A percentile compares a stretch with the other conserved stretches of the same genome.
phyloP scores from a whole-genome alignment of 2,329 filamentous ascomycete species.

The Fusarium oligoseptatum region DNA sequence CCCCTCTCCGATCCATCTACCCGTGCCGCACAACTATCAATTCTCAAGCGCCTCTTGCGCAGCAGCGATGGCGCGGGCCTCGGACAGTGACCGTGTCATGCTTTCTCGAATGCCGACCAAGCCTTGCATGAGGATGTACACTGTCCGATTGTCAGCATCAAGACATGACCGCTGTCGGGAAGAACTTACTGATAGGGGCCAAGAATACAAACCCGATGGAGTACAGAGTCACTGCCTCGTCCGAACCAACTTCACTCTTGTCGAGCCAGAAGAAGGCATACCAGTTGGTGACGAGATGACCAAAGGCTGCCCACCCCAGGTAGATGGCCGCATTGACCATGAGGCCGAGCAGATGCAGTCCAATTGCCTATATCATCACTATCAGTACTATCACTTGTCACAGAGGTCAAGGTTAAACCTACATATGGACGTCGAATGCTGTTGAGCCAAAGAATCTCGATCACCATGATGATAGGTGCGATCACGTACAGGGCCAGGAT shows the following conservation, averaged over 20 bases:
- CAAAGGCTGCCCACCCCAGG: conserved; percentile 63
- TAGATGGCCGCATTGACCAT: conserved; percentile 59
- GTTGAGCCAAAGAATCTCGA: conserved; percentile 64
- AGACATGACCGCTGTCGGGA: neutral
- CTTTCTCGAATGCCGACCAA: conserved; percentile 63
- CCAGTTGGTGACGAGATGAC: conserved; percentile 60
- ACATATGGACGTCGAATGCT: conserved; percentile 66
- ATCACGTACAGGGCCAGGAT: conserved; percentile 62
- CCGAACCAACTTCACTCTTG: conserved; percentile 56
- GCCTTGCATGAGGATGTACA: conserved; percentile 64
- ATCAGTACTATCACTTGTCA: neutral
- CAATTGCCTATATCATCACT: conserved; percentile 56
- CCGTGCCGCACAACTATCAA: conserved; percentile 13
- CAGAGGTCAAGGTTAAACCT: conserved; percentile 37
- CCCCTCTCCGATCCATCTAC: conserved; percentile 1
- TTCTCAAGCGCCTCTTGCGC: conserved; percentile 40
- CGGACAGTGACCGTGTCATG: conserved; percentile 47
- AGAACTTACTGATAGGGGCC: conserved; percentile 59
- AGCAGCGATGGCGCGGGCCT: conserved; percentile 43
- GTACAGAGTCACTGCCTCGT: conserved; percentile 60
- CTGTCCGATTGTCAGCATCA: conserved; percentile 49
- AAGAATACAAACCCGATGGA: conserved; percentile 60
- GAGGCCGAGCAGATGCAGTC: conserved; percentile 58
- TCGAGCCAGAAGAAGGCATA: conserved; percentile 67
- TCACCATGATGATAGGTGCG: conserved; percentile 57